phyloP scores from a whole-genome alignment of 495 filamentous ascomycete genomes.

The Xylaria cubensis region DNA sequence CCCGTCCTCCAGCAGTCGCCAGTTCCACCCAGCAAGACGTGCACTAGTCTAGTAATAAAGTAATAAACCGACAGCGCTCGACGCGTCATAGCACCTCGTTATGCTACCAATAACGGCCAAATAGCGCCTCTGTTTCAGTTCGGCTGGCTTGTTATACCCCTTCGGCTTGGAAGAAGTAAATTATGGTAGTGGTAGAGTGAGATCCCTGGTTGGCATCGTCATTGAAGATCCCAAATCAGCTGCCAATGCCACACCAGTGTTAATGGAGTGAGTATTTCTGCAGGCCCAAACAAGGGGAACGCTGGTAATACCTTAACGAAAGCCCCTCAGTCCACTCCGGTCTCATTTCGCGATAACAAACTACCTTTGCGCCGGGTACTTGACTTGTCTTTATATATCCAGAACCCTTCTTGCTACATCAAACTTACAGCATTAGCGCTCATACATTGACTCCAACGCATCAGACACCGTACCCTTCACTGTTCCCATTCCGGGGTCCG shows the following conservation, averaged over 20 bases:
- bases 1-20: constrained; percentile 14
- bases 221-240: constrained; percentile 7
- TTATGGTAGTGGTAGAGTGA: neutral
- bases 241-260: constrained; percentile 8
- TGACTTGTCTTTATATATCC: constrained; percentile 7
- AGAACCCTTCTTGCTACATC: neutral
- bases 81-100: constrained; percentile 3
- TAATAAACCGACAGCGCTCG: constrained; percentile 9
- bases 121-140: constrained; percentile 21
- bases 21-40: constrained; percentile 11
- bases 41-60: neutral
- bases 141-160: neutral
- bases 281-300: constrained; percentile 23
- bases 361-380: constrained; percentile 17
- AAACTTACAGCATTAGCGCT: constrained; percentile 3
- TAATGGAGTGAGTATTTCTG: constrained; percentile 3
- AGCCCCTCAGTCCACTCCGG: constrained; percentile 23
- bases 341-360: constrained; percentile 18
- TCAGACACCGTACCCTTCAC: constrained; percentile 1
- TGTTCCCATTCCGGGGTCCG: neutral
- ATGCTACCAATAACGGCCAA: neutral
- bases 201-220: no score
- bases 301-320: constrained; percentile 27
- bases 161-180: neutral
- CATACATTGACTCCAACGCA: neutral